Conservation (phyloP, 257 asterid genomes). For the Solanum sitiens region DNA sequence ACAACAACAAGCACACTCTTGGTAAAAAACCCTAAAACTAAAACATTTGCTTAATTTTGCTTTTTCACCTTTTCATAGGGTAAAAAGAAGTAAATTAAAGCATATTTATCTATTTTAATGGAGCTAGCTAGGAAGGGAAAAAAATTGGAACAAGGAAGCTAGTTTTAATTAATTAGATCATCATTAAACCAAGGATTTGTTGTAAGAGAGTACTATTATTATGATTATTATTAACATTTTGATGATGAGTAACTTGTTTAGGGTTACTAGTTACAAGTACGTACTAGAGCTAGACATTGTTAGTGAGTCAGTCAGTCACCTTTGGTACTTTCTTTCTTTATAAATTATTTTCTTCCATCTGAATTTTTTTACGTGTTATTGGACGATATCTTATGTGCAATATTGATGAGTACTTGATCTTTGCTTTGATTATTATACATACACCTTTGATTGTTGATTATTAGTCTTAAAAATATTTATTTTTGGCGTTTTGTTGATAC, state of each 20-base stretch:
- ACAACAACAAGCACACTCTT: conserved; percentile 46
- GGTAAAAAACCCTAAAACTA: conserved; percentile 32
- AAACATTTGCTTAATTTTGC: not conserved
- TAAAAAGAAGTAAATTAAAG: not conserved
- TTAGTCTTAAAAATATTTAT: not conserved
- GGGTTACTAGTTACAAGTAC: not conserved
- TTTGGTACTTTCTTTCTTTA: not conserved
- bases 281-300: not conserved
- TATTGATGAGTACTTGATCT: not conserved
- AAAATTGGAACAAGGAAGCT: not conserved
- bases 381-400: not conserved
- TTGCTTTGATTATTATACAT: not conserved
- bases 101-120: not conserved
- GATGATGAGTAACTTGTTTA: not conserved
- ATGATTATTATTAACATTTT: not conserved
- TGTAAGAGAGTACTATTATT: not conserved
- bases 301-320: not conserved
- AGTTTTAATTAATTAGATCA: not conserved
- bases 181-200: not conserved
- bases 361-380: not conserved
- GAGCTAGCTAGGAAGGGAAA: not conserved
- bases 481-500: not conserved
- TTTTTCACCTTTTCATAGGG: not conserved
- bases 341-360: not conserved
- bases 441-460: not conserved